These are phyloP conservation scores for Tubosaeta sp. DNA, from an alignment of 768 basidiomycete species.

Conservation along the genomic window DNA sequence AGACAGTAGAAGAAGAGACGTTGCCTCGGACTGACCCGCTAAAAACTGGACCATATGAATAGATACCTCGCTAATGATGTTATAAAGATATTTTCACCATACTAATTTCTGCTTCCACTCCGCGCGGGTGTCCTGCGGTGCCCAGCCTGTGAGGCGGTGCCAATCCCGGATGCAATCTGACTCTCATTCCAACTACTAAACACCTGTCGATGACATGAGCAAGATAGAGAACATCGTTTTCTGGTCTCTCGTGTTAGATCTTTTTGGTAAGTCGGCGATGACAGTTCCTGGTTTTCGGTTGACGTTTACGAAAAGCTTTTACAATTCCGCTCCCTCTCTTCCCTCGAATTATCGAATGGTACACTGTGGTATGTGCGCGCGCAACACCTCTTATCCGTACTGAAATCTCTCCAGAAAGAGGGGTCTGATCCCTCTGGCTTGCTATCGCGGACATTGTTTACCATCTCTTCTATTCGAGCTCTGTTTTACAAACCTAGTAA, in stretches of 20 bases:
- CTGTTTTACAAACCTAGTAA: conserved; percentile 55
- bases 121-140: neutral
- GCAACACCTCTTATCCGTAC: neutral
- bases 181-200: neutral
- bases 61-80: neutral
- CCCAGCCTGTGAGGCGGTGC: neutral
- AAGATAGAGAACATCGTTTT: conserved; percentile 83
- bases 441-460: conserved; percentile 62
- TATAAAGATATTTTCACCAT: neutral
- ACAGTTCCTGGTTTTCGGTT: conserved; percentile 3
- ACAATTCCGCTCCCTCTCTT: conserved; percentile 96
- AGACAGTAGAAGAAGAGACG: conserved; percentile 1
- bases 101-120: neutral
- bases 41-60: neutral
- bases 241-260: conserved; percentile 83
- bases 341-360: conserved; percentile 96
- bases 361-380: conserved; percentile 53
- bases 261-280: conserved; percentile 50
- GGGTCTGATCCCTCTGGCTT: conserved; percentile 64
- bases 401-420: conserved; percentile 52
- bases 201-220: conserved; percentile 38
- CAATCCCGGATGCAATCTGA: neutral
- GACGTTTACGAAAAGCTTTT: conserved; percentile 53
- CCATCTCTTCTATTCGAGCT: conserved; percentile 64
- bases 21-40: neutral